Conservation (phyloP, 805 yeast species). For the Kregervanrija pseudodelftensis region DNA sequence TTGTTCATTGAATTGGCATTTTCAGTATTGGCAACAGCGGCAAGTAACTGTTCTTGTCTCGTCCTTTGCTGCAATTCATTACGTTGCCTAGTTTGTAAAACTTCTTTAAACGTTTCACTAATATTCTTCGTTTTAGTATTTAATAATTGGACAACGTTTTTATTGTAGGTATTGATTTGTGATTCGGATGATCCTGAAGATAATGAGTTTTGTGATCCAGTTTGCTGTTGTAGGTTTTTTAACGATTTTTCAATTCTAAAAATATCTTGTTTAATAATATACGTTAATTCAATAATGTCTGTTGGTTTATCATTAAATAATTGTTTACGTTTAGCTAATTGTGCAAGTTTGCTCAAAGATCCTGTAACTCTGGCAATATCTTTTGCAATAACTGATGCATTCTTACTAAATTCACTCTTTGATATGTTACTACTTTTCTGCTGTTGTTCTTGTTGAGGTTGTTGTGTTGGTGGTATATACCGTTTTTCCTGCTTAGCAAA, state of each 20-base stretch:
- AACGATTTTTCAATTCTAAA: conserved; percentile 70
- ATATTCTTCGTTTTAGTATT: conserved; percentile 89
- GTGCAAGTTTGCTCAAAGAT: conserved; percentile 70
- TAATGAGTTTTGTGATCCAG: conserved; percentile 27
- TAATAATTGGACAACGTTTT: conserved; percentile 78
- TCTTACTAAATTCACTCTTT: conserved; percentile 54
- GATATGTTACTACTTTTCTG: conserved; percentile 10
- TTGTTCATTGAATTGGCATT: conserved; percentile 3
- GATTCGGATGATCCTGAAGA: conserved; percentile 33
- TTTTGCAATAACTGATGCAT: conserved; percentile 79
- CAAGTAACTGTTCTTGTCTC: conserved; percentile 78
- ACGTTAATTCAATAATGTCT: conserved; percentile 88
- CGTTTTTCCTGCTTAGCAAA: conserved; percentile 43
- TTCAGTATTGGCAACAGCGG: conserved; percentile 31
- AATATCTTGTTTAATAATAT: conserved; percentile 79
- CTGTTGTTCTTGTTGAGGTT: conserved; percentile 15
- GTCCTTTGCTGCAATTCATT: conserved; percentile 73
- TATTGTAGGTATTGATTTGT: conserved; percentile 69
- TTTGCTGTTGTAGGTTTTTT: conserved; percentile 50
- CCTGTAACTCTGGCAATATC: conserved; percentile 85
- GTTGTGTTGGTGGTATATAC: conserved; percentile 14
- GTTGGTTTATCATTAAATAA: conserved; percentile 90
- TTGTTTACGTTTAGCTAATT: conserved; percentile 80
- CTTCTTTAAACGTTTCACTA: conserved; percentile 84
- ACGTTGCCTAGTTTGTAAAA: conserved; percentile 80